Conservation (phyloP, 2,329 filamentous ascomycete genomes). For the Calonectria honghensis region DNA sequence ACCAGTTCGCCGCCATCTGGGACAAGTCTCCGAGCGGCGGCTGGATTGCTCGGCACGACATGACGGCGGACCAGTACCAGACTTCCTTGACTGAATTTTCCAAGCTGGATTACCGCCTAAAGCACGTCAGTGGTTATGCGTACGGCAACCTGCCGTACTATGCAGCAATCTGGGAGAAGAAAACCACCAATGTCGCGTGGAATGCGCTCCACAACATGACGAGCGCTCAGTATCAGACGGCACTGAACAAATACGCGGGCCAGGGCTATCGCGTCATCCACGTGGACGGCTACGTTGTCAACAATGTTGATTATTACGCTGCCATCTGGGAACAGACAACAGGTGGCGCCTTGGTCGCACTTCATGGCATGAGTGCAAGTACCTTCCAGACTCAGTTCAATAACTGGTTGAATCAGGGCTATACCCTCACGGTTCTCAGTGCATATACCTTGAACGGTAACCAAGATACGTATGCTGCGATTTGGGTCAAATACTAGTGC, state of each 20-base stretch:
- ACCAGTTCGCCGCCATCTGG: constrained; percentile 28
- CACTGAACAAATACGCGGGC: not conserved
- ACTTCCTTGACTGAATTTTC: not conserved
- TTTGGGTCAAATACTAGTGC: constrained; percentile 20
- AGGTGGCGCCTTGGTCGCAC: constrained; percentile 20
- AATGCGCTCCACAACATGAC: constrained; percentile 14
- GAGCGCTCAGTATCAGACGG: constrained; percentile 11
- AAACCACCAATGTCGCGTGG: constrained; percentile 1
- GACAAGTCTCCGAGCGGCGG: constrained; percentile 22
- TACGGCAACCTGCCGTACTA: not conserved
- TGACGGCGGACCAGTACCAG: constrained; percentile 29
- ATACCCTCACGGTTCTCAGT: constrained; percentile 17
- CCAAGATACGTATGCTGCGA: constrained; percentile 24
- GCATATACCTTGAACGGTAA: constrained; percentile 16
- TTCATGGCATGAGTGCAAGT: not conserved
- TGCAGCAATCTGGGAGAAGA: constrained; percentile 31
- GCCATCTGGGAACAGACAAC: constrained; percentile 34
- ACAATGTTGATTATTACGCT: constrained; percentile 32
- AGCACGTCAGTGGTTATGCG: constrained; percentile 28
- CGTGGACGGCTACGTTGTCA: constrained; percentile 25
- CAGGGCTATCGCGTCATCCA: constrained; percentile 21
- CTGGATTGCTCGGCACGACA: constrained; percentile 25
- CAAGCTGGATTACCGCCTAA: constrained; percentile 15
- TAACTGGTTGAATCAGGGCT: constrained; percentile 12
- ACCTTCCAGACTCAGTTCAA: constrained; percentile 14